Percentiles rank a stretch among this genome's conserved stretches.
phyloP scores from a whole-genome alignment of 306 rosid genomes.

The Citrullus mucosospermus region DNA sequence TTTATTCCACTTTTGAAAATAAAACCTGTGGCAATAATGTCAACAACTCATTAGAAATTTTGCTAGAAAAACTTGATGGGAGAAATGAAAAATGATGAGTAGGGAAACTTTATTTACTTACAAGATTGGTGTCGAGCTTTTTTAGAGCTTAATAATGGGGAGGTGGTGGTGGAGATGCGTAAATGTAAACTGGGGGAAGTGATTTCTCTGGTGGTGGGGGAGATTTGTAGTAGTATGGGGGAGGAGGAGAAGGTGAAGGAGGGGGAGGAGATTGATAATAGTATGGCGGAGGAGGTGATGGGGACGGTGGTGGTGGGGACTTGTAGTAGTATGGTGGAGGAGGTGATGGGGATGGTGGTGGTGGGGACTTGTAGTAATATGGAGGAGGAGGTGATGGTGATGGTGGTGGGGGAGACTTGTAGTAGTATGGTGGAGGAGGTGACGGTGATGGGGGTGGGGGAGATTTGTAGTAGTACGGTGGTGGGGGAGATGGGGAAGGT shows the following conservation, averaged over 20 bases:
- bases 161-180: conserved; percentile 57
- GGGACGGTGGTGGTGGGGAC: conserved; percentile 43
- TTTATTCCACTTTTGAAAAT: conserved; percentile 56
- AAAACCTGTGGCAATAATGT: conserved; percentile 37
- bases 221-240: conserved; percentile 19
- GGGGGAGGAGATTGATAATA: conserved; percentile 26
- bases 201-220: conserved; percentile 19
- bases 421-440: conserved; percentile 7
- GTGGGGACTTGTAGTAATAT: conserved; percentile 12
- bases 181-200: conserved; percentile 38
- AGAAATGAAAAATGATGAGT: background rate
- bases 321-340: conserved; percentile 27
- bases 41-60: background rate
- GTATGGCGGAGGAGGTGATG: conserved; percentile 20
- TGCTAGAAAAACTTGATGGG: background rate
- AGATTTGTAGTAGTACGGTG: conserved; percentile 28
- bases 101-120: conserved; percentile 24
- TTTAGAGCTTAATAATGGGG: conserved; percentile 33
- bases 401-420: conserved; percentile 47
- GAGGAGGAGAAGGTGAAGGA: conserved; percentile 16
- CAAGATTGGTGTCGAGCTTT: conserved; percentile 27
- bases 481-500: conserved; percentile 14
- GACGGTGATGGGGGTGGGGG: conserved; percentile 36
- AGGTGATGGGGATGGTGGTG: conserved; percentile 20
- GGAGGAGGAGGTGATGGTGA: conserved; percentile 17